A percentile compares a stretch with the other conserved stretches of the same genome.
These are phyloP conservation scores for Erodium texanum DNA, from an alignment of 441 rosid species.

Conservation along the genomic window DNA sequence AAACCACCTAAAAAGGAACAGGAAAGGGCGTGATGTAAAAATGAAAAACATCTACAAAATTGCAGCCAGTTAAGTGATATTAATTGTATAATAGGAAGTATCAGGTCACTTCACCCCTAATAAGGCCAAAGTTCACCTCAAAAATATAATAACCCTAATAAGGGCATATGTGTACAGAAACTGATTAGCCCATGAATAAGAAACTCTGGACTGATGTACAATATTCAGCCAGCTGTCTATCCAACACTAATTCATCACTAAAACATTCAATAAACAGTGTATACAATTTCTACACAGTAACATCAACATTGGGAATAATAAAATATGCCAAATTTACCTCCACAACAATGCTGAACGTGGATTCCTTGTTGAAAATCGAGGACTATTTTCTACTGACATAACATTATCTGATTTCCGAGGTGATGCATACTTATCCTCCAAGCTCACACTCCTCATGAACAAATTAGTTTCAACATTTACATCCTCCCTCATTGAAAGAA, in stretches of 20 bases:
- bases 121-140: background rate
- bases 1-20: no score
- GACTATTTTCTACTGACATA: slow-evolving; percentile 36
- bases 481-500: slow-evolving; percentile 97
- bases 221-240: background rate
- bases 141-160: background rate
- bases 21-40: no score
- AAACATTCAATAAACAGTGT: background rate
- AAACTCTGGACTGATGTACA: background rate
- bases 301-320: background rate
- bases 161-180: background rate
- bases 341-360: slow-evolving; percentile 86
- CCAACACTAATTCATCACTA: background rate
- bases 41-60: no score
- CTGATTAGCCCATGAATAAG: background rate
- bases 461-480: slow-evolving; percentile 73
- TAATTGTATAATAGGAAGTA: no score
- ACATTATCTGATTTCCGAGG: slow-evolving; percentile 21
- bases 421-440: slow-evolving; percentile 49
- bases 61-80: no score
- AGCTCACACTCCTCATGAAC: slow-evolving; percentile 56
- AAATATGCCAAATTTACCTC: slow-evolving; percentile 52
- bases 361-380: slow-evolving; percentile 53
- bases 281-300: background rate
- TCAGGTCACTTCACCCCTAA: no score